Evolutionary conservation across 257 asterid species (phyloP), one percentile per base, ranked within the genome.

Genomic region (Ilex aquifolium): DNA sequence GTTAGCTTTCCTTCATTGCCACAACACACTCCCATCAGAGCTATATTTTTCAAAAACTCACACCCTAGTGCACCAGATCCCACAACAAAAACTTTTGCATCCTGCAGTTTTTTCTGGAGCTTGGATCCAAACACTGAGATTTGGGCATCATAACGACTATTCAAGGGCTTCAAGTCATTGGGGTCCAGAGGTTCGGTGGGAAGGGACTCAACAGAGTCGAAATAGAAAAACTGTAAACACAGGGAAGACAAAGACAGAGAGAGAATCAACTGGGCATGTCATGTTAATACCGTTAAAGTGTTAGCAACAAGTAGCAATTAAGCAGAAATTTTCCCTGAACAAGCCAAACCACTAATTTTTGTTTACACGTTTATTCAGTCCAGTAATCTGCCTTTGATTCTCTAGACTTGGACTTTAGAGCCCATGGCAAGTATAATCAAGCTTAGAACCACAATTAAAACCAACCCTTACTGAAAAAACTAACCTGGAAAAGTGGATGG

Each of bases 21-120:
- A 65, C 83, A 77, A 13, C 63, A 67, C 50, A 80, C 83, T 27
- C 86, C 86, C 86, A 80, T 80, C 64, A 80, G 46, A 63, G 86
- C 86, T 29, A 80, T 15, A 59, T 80, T 80, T 72, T 80, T 80
- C 61, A 80, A 70, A 61, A 77, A 80, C 31, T 80, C 86, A 58
- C 86, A 80, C 3, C 86, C 86, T 21, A 80, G 67, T 10, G 86
- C 86, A 65, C 86, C 86, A 44, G 86, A 77, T 15, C 86, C 86
- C 32, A 80, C 83, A 8, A 80, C 56, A 40, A 77, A 80, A 31
- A 72, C 61, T 59, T 62, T 74, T 5, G 86, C 83, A 56, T 69
- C 79, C 64, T 77, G 80, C 6, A 80, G 76, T 69, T 80, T 80
- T 74, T 80, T 80, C 65, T 80, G 86, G 13, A 80, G 66, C 76